These are phyloP conservation scores for Tetrapisispora fleetii DNA, from an alignment of 805 yeast species.

Conservation along the genomic window DNA sequence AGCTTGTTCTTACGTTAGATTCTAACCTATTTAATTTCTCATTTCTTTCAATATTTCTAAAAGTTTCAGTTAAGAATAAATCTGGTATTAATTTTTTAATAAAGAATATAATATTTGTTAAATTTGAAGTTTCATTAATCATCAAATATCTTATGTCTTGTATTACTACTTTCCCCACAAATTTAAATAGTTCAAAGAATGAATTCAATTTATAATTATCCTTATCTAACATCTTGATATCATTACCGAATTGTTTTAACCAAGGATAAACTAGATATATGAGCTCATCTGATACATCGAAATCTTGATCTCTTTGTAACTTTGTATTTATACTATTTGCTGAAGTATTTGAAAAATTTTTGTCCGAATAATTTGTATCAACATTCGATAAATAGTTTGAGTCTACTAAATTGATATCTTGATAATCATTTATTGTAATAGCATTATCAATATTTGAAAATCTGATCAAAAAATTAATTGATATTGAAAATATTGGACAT, in stretches of 20 bases:
- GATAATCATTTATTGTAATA: slow-evolving; percentile 17
- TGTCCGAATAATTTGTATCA: not conserved
- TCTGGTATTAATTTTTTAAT: slow-evolving; percentile 25
- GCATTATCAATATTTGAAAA: slow-evolving; percentile 23
- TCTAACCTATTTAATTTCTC: not conserved
- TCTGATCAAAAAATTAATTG: slow-evolving; percentile 25
- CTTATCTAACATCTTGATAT: slow-evolving; percentile 20
- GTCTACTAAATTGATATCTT: slow-evolving; percentile 16
- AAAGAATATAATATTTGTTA: slow-evolving; percentile 23
- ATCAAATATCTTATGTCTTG: slow-evolving; percentile 24
- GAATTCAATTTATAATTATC: slow-evolving; percentile 27
- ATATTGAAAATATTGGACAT: slow-evolving; percentile 28
- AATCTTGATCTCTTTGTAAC: slow-evolving; percentile 13
- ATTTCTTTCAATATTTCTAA: slow-evolving; percentile 6
- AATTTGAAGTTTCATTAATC: slow-evolving; percentile 9
- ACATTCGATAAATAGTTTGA: slow-evolving; percentile 10
- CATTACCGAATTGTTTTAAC: slow-evolving; percentile 22
- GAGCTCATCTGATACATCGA: slow-evolving; percentile 19
- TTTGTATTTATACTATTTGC: slow-evolving; percentile 2
- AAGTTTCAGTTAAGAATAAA: slow-evolving; percentile 17
- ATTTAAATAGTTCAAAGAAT: slow-evolving; percentile 26
- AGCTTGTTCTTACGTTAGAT: not conserved
- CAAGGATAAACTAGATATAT: slow-evolving; percentile 24
- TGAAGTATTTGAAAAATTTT: not conserved
- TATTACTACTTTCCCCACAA: slow-evolving; percentile 20